phyloP scores from a whole-genome alignment of 2,329 filamentous ascomycete genomes.

The Verticillium albo-atrum region DNA sequence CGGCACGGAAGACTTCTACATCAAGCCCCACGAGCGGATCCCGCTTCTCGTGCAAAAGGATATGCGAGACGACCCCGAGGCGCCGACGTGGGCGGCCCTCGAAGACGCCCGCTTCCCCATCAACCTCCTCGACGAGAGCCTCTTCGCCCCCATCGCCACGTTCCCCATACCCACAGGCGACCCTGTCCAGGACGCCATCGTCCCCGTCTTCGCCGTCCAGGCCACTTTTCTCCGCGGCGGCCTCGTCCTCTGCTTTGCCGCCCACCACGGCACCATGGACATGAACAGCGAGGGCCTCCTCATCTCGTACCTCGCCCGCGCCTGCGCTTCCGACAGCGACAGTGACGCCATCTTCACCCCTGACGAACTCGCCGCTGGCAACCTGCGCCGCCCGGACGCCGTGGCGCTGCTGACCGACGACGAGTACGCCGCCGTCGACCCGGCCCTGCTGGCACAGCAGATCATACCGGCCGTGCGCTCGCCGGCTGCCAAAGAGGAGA shows the following conservation, averaged over 20 bases:
- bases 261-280: conserved; percentile 46
- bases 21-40: conserved; percentile 25
- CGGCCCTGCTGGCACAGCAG: not conserved
- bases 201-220: conserved; percentile 6
- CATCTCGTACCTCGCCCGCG: conserved; percentile 43
- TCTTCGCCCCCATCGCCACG: conserved; percentile 23
- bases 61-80: conserved; percentile 25
- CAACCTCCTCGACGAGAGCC: conserved; percentile 40
- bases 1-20: conserved; percentile 30
- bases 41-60: conserved; percentile 37
- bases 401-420: conserved; percentile 28
- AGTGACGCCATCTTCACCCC: conserved; percentile 37
- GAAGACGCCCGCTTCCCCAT: conserved; percentile 36
- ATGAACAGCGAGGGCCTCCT: conserved; percentile 42
- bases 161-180: not conserved
- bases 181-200: not conserved
- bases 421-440: not conserved
- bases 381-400: conserved; percentile 28
- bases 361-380: conserved; percentile 38
- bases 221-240: conserved; percentile 32
- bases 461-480: not conserved
- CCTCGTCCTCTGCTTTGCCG: conserved; percentile 42
- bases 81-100: conserved; percentile 33
- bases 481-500: conserved; percentile 18
- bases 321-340: conserved; percentile 44